Evolutionary conservation across 768 basidiomycete genomes (phyloP).

Genomic region (Kwoniella mangroviensis): DNA sequence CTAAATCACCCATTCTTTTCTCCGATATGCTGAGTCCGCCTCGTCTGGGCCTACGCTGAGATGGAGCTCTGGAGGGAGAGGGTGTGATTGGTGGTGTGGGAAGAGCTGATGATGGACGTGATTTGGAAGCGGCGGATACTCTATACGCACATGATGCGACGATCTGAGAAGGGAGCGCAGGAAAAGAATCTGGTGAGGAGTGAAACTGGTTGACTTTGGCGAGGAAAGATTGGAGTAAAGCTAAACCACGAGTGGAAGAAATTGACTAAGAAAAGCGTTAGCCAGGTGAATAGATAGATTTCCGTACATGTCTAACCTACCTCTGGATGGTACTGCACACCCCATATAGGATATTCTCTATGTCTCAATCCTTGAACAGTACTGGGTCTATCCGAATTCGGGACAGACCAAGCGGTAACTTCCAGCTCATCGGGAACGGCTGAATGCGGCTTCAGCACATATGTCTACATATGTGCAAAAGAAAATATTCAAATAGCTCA

Average conservation of each 20-base stretch:
- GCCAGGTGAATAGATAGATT: background rate
- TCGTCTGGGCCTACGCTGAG: background rate
- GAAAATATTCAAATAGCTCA: conserved; percentile 20
- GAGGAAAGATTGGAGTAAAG: conserved; percentile 48
- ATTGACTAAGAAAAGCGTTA: conserved; percentile 41
- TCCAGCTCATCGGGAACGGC: conserved; percentile 50
- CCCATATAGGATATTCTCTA: conserved; percentile 48
- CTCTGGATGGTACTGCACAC: conserved; percentile 58
- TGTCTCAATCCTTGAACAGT: conserved; percentile 54
- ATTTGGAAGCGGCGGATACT: conserved; percentile 23
- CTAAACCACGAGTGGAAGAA: conserved; percentile 48
- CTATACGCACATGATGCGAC: conserved; percentile 43
- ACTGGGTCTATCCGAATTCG: conserved; percentile 8
- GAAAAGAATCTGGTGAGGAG: conserved; percentile 33
- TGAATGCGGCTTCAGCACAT: conserved; percentile 9
- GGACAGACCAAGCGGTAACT: conserved; percentile 52
- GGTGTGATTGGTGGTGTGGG: conserved; percentile 41
- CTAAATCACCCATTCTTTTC: conserved; percentile 33
- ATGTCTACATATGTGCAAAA: too few relatives aligned
- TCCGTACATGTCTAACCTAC: conserved; percentile 18
- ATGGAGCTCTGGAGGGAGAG: conserved; percentile 16
- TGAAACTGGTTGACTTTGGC: conserved; percentile 38
- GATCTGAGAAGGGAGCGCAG: conserved; percentile 32
- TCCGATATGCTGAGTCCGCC: conserved; percentile 27
- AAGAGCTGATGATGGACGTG: conserved; percentile 14